These are phyloP conservation scores for Kodamaea derodonti DNA, from an alignment of 1,139 yeast genomes.

Conservation along the genomic window DNA sequence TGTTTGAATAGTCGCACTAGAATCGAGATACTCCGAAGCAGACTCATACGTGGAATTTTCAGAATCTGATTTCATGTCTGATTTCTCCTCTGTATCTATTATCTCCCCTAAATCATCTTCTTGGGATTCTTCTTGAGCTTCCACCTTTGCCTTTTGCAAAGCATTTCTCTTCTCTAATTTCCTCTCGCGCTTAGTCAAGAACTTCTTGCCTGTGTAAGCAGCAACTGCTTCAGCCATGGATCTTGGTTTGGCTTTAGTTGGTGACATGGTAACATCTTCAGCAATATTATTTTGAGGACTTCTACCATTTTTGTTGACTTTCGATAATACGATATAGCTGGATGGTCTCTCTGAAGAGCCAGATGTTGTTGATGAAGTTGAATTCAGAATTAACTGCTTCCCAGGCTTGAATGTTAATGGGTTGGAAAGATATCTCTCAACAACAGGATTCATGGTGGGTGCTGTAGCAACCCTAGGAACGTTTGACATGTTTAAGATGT, in stretches of 20 bases:
- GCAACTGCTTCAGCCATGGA: conserved; percentile 64
- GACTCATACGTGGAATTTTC: conserved; percentile 21
- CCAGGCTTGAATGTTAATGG: conserved; percentile 62
- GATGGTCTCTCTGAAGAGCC: conserved; percentile 24
- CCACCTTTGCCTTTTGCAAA: conserved; percentile 1
- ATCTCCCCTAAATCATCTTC: conserved; percentile 21
- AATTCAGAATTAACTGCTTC: conserved; percentile 30
- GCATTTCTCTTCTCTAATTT: conserved; percentile 19
- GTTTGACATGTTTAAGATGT: conserved; percentile 1
- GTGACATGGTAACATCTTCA: conserved; percentile 4
- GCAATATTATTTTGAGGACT: conserved; percentile 2
- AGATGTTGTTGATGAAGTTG: conserved; percentile 11
- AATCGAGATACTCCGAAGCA: conserved; percentile 27
- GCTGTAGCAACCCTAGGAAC: conserved; percentile 4
- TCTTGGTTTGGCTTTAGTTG: conserved; percentile 31
- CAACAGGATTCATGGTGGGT: conserved; percentile 32
- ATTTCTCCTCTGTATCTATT: conserved; percentile 11
- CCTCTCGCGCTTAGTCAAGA: conserved; percentile 37
- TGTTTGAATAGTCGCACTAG: too few species aligned
- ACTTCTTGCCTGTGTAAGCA: conserved; percentile 52
- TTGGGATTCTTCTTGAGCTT: conserved; percentile 10
- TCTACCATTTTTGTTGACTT: conserved; percentile 15
- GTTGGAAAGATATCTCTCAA: conserved; percentile 55
- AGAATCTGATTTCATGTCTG: conserved; percentile 1
- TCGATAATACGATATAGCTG: conserved; percentile 38